Base-by-base conservation (phyloP, 1,284 basidiomycete genomes). In the Filobasidium uniguttulatum region DNA sequence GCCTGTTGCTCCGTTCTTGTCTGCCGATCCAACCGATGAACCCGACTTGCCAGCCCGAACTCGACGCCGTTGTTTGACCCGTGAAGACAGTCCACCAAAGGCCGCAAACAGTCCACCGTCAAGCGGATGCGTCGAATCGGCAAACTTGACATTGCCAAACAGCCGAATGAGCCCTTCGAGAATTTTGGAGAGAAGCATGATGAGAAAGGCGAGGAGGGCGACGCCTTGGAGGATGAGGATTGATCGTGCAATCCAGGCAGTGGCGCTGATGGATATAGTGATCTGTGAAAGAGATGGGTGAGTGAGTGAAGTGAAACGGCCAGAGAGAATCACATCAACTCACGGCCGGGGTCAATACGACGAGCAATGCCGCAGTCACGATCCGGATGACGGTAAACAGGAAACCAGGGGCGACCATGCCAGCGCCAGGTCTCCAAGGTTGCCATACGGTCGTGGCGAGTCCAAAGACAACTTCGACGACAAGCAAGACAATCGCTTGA, bases 401-500 rank as follows among this genome's bases (percentile, higher is more conserved):
- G 71, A 94, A 93, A 65, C 85, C 87, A 53, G 90, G 81, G 19
- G 87, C 76, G 14, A 89, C 91, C 91, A 96, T 96, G 57, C 87
- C 85, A 1, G 91, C 89, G 3, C 91, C 90, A 49, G 85, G 83
- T 35, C 86, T 89, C 91, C 91, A 97, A 15, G 91, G 90, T 52
- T 91, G 75, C 88, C 89, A 94, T 35, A 94, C 74, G 53, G 84
- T 88, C 35, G 89, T 93, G 28, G 85, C 77, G 48, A 93, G 72
- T 5, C 88, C 83, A 36, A 82, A 79, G 28, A 75, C 74, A 15
- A 94, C 81, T 64, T 94, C 89, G 25, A 86, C 77, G 14, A 91
- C 76, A 17, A 93, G 73, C 56, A 98, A 80, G 49, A 96, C 75
- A 59, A 94, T 80, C 1, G 89, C 83, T 65, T 97, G 93, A 3